Base-by-base conservation (phyloP, 2,329 filamentous ascomycete genomes). In the Corynespora cassiicola region DNA sequence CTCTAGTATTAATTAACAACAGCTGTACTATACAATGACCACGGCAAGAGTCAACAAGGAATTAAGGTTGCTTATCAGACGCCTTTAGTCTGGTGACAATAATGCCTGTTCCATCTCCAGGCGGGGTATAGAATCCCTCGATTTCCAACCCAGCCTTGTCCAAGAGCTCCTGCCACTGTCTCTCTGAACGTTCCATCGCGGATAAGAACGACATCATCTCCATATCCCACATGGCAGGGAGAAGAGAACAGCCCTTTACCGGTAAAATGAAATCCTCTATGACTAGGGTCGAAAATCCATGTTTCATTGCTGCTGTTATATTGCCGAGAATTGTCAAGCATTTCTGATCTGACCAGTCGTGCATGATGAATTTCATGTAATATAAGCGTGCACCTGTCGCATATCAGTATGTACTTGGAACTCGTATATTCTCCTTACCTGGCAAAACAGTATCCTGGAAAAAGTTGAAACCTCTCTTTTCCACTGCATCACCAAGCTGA, bases 371-470 rank as follows among this genome's bases (percentile, higher is more conserved):
- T 16, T 47, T 36, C 32, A 45, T 38, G 17, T 35, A 44, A 11
- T 47, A 47, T 16, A 44, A n/a, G 5, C 44, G 36, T 12, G 40
- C 42, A 29, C n/a, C 7, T 31, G 16, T 31, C 3, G 36, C 36
- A 15, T 15, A 19, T n/a, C n/a, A n/a, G n/a, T n/a, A n/a, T n/a
- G n/a, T n/a, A n/a, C n/a, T n/a, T n/a, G n/a, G n/a, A n/a, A n/a
- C n/a, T n/a, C n/a, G n/a, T n/a, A n/a, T n/a, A n/a, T 29, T 10
- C 9, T n/a, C 22, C n/a, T 24, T 24, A 19, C 56, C 42, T 2
- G 59, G 54, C 31, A 63, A n/a, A n/a, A n/a, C n/a, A n/a, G n/a
- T n/a, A 50, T 19, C 44, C 32, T 21, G 44, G 45, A 64, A 63
- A 47, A 65, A 62, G 16, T 61, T 42, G 20, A 40, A 48, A 7